Conservation (phyloP, 1,284 basidiomycete genomes). For the Irpex sp. region DNA sequence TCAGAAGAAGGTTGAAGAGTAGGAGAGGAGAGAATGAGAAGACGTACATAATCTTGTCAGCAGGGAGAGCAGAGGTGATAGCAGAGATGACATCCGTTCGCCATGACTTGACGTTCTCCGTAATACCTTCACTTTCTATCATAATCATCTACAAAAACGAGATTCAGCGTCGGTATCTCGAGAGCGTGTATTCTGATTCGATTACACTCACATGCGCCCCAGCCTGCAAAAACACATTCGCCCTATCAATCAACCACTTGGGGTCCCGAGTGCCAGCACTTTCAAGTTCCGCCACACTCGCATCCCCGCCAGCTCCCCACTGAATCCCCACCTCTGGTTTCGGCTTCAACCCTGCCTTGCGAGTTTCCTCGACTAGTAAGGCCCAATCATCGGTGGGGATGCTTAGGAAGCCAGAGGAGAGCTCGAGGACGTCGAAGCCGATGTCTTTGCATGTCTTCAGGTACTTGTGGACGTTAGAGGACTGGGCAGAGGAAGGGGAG, state of each 20-base stretch:
- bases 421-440: constrained; percentile 39
- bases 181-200: too few relatives aligned
- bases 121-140: constrained; percentile 45
- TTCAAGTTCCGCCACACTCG: constrained; percentile 34
- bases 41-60: constrained; percentile 38
- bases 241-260: constrained; percentile 39
- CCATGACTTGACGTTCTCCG: constrained; percentile 40
- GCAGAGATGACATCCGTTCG: constrained; percentile 41
- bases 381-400: constrained; percentile 42
- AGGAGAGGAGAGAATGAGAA: background rate
- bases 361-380: constrained; percentile 35
- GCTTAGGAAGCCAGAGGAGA: constrained; percentile 42
- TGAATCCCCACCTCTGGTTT: constrained; percentile 42
- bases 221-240: constrained; percentile 36
- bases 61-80: constrained; percentile 35
- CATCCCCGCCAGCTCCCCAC: constrained; percentile 40
- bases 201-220: constrained; percentile 28
- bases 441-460: constrained; percentile 35
- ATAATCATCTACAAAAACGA: constrained; percentile 32
- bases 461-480: constrained; percentile 33
- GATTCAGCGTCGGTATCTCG: too few relatives aligned
- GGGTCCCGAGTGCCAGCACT: constrained; percentile 36
- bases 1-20: background rate
- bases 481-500: constrained; percentile 25
- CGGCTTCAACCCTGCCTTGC: constrained; percentile 36